These are phyloP conservation scores for Metschnikowia similis DNA, from an alignment of 805 yeast genomes.

Conservation along the genomic window DNA sequence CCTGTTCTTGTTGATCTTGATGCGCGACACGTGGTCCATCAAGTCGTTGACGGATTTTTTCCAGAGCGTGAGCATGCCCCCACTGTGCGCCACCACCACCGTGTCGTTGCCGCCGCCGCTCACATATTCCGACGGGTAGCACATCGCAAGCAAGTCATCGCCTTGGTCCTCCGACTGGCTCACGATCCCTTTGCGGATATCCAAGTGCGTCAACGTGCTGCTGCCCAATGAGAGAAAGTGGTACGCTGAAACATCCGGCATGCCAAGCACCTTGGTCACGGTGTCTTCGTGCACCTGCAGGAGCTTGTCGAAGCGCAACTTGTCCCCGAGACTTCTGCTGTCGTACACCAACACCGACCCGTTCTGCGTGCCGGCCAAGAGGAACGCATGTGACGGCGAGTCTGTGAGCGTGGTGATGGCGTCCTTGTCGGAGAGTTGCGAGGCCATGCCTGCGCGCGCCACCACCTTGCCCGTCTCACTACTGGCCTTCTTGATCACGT, in stretches of 20 bases:
- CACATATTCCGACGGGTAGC: slow-evolving; percentile 53
- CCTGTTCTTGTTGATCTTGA: slow-evolving; percentile 62
- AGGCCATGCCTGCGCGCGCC: slow-evolving; percentile 40
- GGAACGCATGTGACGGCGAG: slow-evolving; percentile 44
- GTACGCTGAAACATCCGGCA: slow-evolving; percentile 69
- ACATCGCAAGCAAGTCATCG: slow-evolving; percentile 80
- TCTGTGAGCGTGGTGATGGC: slow-evolving; percentile 42
- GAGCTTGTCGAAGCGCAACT: slow-evolving; percentile 42
- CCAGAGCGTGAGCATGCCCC: slow-evolving; percentile 88
- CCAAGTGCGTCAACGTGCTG: slow-evolving; percentile 74
- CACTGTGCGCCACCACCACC: slow-evolving; percentile 82
- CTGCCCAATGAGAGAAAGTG: slow-evolving; percentile 79
- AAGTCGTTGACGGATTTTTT: slow-evolving; percentile 62
- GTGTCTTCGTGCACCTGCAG: slow-evolving; percentile 68
- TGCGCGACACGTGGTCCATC: slow-evolving; percentile 74
- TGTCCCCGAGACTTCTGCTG: slow-evolving; percentile 43
- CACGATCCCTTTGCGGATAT: slow-evolving; percentile 66
- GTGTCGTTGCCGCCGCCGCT: slow-evolving; percentile 51
- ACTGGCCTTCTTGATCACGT: slow-evolving; percentile 68
- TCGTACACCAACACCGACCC: slow-evolving; percentile 67
- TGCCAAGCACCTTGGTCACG: slow-evolving; percentile 66
- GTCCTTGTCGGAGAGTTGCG: slow-evolving; percentile 23
- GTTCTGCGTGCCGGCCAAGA: slow-evolving; percentile 62
- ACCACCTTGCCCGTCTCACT: slow-evolving; percentile 72
- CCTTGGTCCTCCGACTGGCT: slow-evolving; percentile 83